These are phyloP conservation scores for Clitoria ternatea DNA, from an alignment of 306 rosid genomes.

Conservation along the genomic window DNA sequence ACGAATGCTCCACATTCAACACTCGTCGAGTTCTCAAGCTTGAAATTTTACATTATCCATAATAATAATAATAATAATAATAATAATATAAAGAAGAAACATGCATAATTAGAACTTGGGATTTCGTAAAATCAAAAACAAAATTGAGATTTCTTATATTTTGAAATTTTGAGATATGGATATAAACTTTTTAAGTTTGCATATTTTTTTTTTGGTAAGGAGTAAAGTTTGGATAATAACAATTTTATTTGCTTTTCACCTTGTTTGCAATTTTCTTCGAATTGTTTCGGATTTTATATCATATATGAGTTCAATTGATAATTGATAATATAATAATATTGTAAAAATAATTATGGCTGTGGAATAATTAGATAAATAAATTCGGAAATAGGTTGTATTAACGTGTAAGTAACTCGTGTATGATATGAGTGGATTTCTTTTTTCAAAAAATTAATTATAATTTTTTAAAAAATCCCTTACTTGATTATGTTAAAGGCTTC, in stretches of 20 bases:
- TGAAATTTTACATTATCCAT: background rate
- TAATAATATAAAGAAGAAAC: background rate
- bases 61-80: background rate
- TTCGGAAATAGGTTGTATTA: too few relatives aligned
- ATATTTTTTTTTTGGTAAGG: too few relatives aligned
- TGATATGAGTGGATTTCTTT: too few relatives aligned
- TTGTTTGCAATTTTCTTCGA: background rate
- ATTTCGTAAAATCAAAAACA: too few relatives aligned
- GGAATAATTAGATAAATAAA: too few relatives aligned
- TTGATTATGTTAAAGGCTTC: too few relatives aligned
- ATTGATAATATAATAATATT: background rate
- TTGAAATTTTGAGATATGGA: background rate
- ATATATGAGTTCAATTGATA: background rate
- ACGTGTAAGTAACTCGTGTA: too few relatives aligned
- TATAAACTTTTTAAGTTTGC: too few relatives aligned
- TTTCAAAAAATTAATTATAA: too few relatives aligned
- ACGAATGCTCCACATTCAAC: slow-evolving; percentile 21
- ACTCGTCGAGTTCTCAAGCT: slow-evolving; percentile 22
- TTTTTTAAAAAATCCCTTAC: too few relatives aligned
- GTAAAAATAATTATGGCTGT: too few relatives aligned
- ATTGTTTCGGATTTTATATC: background rate
- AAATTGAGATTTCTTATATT: background rate
- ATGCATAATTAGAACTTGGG: background rate
- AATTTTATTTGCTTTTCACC: background rate
- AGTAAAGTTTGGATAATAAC: background rate